Evolutionary conservation across 768 basidiomycete species (phyloP), one percentile per base, ranked within the genome.

Genomic region (Rhodotorula sphaerocarpa): DNA sequence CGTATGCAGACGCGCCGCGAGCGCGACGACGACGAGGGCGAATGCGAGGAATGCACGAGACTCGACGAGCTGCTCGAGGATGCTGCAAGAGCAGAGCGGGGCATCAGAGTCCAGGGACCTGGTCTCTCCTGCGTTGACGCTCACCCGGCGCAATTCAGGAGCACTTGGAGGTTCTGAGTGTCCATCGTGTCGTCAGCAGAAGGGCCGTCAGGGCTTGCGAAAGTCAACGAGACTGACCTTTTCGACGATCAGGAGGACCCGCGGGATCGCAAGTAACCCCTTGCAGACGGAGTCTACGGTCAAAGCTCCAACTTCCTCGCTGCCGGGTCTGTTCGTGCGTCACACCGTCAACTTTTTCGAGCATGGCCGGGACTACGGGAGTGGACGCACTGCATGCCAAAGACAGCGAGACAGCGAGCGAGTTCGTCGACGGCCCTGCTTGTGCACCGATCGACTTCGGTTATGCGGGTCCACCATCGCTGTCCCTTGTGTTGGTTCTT

Each of bases 61-160:
- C n/a, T 65, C 47, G 60, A 69, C 31, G 31, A 69, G 57, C 46
- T 65, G 67, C 41, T 69, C 60, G 57, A 69, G 63, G 50, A 65
- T 61, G 36, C 63, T 69, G 63, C 12, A 14, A 15, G 30, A 9
- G 36, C 36, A 39, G 0, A 15, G n/a, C 11, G n/a, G 6, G 2
- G 3, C 3, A 34, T 51, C n/a, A 51, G 34, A 25, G 5, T 25
- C 20, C 1, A 14, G 18, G 30, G 3, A 30, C n/a, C 16, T 47
- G 31, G 11, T 10, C 21, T 9, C 2, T 30, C 1, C 28, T 6
- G 7, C 10, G 31, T 23, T 18, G 20, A 16, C 2, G 21, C 61
- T 18, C 27, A 64, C 66, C 61, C 53, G 0, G 67, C 63, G n/a
- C 55, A 58, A 31, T 46, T 47, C 18, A 65, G 43, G 15, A 69